Percentiles rank a stretch among this genome's conserved stretches.
Conservation (phyloP, 2,329 filamentous ascomycete species). For the Aureobasidium leucospermi region DNA sequence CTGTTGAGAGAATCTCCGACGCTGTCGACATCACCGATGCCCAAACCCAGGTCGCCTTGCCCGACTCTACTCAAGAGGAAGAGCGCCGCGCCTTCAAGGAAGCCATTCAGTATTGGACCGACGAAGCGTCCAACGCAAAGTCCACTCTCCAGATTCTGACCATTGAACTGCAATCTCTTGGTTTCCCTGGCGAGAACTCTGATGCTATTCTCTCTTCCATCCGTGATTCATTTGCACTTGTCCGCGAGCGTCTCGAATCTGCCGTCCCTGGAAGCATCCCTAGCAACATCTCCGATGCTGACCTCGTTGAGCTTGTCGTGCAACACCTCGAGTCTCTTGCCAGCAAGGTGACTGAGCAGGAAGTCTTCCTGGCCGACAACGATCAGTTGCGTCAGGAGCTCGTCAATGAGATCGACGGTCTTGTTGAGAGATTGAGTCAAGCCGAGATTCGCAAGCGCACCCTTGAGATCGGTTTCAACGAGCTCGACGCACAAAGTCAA, state of each 20-base stretch:
- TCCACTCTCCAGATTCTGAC: constrained; percentile 35
- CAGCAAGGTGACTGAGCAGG: constrained; percentile 22
- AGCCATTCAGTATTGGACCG: constrained; percentile 32
- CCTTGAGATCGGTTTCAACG: constrained; percentile 30
- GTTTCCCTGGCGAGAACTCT: constrained; percentile 30
- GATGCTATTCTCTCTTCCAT: constrained; percentile 32
- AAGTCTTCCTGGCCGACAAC: constrained; percentile 23
- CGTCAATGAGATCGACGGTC: constrained; percentile 28
- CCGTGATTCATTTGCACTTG: constrained; percentile 34
- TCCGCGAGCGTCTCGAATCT: constrained; percentile 34
- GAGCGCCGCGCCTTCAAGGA: constrained; percentile 31
- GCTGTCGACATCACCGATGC: constrained; percentile 8
- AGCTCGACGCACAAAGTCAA: constrained; percentile 32
- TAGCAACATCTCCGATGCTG: constrained; percentile 30
- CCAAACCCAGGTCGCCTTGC: constrained; percentile 15
- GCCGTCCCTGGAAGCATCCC: constrained; percentile 33
- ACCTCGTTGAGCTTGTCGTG: constrained; percentile 35
- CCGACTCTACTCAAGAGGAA: constrained; percentile 19
- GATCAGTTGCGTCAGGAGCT: constrained; percentile 32
- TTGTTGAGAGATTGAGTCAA: constrained; percentile 30
- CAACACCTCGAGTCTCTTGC: constrained; percentile 27
- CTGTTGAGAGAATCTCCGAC: background rate
- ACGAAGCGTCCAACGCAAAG: constrained; percentile 33
- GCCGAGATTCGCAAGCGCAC: constrained; percentile 29
- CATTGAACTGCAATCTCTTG: constrained; percentile 38